Conservation (phyloP, 1,139 yeast species). For the Geotrichum citri-aurantii region DNA sequence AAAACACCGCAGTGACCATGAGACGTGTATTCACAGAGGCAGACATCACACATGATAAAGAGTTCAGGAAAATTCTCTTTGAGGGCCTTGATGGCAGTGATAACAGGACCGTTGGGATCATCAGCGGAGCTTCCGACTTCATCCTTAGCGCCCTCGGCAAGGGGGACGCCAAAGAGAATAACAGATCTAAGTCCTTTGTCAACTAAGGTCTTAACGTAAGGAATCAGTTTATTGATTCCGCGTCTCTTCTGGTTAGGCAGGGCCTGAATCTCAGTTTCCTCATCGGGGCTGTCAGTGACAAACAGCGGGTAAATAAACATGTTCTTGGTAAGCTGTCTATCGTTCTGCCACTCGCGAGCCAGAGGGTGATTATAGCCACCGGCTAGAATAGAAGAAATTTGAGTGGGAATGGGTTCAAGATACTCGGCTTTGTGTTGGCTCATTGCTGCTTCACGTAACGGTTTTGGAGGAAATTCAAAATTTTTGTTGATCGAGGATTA, state of each 20-base stretch:
- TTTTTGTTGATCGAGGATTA: not conserved
- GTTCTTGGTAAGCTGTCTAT: constrained; percentile 68
- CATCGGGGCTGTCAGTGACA: constrained; percentile 76
- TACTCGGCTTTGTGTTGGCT: constrained; percentile 24
- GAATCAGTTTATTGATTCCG: constrained; percentile 74
- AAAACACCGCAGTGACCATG: constrained; percentile 97
- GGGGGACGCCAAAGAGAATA: constrained; percentile 86
- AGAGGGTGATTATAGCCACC: constrained; percentile 94
- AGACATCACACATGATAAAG: constrained; percentile 88
- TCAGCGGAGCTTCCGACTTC: constrained; percentile 84
- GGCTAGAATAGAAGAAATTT: constrained; percentile 72
- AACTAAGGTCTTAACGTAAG: constrained; percentile 64
- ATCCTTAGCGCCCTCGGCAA: constrained; percentile 71
- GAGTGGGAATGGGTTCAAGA: constrained; percentile 42
- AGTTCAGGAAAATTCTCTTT: constrained; percentile 66
- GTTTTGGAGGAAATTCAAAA: not conserved
- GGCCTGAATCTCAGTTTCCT: constrained; percentile 64
- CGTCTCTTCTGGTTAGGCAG: constrained; percentile 84
- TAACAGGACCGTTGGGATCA: constrained; percentile 95
- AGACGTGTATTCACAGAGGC: constrained; percentile 91
- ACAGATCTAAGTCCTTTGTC: constrained; percentile 81
- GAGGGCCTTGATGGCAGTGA: constrained; percentile 63
- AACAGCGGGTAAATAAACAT: constrained; percentile 94
- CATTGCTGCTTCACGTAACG: not conserved
- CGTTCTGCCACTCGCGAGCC: constrained; percentile 85